Percentiles rank a stretch among this genome's conserved stretches.
phyloP scores from a whole-genome alignment of 164 flowering plant species.

The Piper longum region DNA sequence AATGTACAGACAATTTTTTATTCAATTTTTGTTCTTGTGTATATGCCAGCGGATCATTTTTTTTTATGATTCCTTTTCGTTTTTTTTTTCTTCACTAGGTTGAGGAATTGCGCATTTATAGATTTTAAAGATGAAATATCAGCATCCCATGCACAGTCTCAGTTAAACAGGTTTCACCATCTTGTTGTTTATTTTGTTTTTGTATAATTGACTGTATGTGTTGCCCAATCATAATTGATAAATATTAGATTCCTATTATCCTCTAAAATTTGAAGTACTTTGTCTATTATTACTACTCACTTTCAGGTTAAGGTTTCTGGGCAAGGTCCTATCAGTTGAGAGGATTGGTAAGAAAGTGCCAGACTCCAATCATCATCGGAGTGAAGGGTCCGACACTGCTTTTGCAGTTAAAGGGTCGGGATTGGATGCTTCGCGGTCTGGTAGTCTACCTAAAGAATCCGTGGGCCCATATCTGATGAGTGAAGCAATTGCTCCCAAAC shows the following conservation, averaged over 20 bases:
- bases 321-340: constrained; percentile 74
- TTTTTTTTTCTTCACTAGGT: no score
- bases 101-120: constrained; percentile 83
- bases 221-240: background rate
- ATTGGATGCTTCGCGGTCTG: constrained; percentile 16
- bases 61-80: background rate
- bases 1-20: no score
- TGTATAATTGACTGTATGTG: background rate
- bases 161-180: constrained; percentile 49
- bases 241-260: no score
- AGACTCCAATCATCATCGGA: constrained; percentile 14
- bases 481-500: constrained; percentile 78
- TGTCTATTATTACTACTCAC: background rate
- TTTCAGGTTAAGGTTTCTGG: constrained; percentile 75
- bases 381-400: constrained; percentile 20
- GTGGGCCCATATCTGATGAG: constrained; percentile 14
- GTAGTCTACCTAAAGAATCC: constrained; percentile 15
- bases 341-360: constrained; percentile 29
- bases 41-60: constrained; percentile 46
- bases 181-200: background rate
- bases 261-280: no score
- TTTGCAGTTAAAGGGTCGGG: constrained; percentile 6
- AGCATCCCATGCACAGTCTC: constrained; percentile 75
- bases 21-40: no score
- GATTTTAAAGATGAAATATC: constrained; percentile 55